Conservation (phyloP, 371 early-diverging fungal genomes). For the Mortierella sp. region DNA sequence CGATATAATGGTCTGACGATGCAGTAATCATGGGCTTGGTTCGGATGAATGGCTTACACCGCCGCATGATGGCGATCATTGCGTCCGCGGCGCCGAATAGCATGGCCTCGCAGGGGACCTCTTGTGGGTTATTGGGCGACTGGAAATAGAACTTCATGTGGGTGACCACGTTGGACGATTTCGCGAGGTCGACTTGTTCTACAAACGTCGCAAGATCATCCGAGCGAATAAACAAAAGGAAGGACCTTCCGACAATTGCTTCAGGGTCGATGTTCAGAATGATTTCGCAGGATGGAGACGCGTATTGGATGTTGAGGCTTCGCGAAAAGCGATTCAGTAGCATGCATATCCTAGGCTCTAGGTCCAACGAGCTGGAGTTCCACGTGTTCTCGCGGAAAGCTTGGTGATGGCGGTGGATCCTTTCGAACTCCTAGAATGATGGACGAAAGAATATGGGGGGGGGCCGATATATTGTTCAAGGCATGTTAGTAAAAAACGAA, state of each 20-base stretch:
- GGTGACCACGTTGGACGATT: constrained; percentile 35
- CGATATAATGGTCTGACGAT: constrained; percentile 9
- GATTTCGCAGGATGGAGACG: constrained; percentile 37
- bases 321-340: constrained; percentile 52
- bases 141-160: constrained; percentile 54
- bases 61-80: constrained; percentile 34
- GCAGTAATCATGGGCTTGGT: constrained; percentile 13
- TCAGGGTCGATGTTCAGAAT: constrained; percentile 35
- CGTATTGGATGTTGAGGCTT: constrained; percentile 33
- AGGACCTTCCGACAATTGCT: constrained; percentile 27
- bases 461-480: background rate
- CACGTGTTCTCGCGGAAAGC: constrained; percentile 34
- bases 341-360: constrained; percentile 50
- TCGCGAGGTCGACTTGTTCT: constrained; percentile 46
- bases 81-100: constrained; percentile 49
- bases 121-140: constrained; percentile 25
- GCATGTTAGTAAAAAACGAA: background rate
- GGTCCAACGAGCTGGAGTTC: constrained; percentile 33
- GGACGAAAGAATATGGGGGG: background rate
- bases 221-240: constrained; percentile 35
- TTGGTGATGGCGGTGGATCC: constrained; percentile 42
- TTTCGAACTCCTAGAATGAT: constrained; percentile 30
- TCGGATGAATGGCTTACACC: constrained; percentile 36
- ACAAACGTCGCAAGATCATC: constrained; percentile 42
- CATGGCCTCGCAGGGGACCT: constrained; percentile 51